Conservation (phyloP, 495 filamentous ascomycete species). For the Aspergillus biplanus region DNA sequence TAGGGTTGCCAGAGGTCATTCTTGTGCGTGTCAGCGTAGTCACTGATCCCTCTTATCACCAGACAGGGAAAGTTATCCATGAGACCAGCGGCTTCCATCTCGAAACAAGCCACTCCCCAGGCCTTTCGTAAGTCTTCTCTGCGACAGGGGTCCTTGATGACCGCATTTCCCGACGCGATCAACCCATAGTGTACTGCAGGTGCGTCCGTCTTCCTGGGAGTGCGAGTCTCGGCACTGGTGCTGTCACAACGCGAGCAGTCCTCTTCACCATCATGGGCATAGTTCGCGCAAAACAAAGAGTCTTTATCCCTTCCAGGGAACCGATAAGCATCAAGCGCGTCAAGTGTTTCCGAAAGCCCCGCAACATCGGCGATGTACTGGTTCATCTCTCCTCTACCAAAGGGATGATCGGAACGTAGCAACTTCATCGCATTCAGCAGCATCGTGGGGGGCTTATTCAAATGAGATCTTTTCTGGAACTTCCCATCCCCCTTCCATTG, state of each 20-base stretch:
- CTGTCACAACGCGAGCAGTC: conserved; percentile 6
- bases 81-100: conserved; percentile 4
- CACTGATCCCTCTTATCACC: not conserved
- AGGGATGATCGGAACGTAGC: conserved; percentile 16
- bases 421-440: conserved; percentile 16
- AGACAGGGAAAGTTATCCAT: conserved; percentile 1
- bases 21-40: conserved; percentile 4
- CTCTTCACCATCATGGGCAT: conserved; percentile 8
- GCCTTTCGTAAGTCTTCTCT: not conserved
- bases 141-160: not conserved
- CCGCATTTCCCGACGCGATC: not conserved
- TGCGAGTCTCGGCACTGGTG: conserved; percentile 1
- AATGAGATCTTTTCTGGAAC: conserved; percentile 15
- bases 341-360: conserved; percentile 4
- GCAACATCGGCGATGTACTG: conserved; percentile 12
- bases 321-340: conserved; percentile 3
- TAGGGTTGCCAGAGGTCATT: conserved; percentile 1
- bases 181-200: conserved; percentile 7
- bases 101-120: not conserved
- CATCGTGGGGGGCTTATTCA: conserved; percentile 18
- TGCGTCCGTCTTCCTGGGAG: conserved; percentile 2
- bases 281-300: not conserved
- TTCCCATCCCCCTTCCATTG: conserved; percentile 16
- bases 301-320: conserved; percentile 11
- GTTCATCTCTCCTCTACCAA: conserved; percentile 17